phyloP scores from a whole-genome alignment of 2,329 filamentous ascomycete species.

The Colletotrichum tanaceti region DNA sequence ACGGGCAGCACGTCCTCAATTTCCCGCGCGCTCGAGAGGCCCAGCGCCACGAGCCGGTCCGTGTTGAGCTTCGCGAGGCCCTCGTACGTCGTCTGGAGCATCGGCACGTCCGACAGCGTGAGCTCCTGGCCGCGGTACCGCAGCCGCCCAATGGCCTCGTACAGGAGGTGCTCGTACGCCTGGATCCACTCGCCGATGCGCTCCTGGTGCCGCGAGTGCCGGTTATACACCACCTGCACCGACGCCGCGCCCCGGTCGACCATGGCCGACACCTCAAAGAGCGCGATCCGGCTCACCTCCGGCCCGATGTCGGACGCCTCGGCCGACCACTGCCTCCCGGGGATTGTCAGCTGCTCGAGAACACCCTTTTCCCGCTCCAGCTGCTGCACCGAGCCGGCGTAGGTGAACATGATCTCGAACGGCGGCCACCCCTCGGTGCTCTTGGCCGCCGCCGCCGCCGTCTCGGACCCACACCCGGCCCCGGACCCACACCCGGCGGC shows the following conservation, averaged over 20 bases:
- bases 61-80: conserved; percentile 58
- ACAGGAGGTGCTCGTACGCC: conserved; percentile 58
- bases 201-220: conserved; percentile 54
- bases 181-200: conserved; percentile 60
- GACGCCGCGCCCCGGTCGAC: conserved; percentile 59
- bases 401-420: conserved; percentile 70
- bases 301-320: conserved; percentile 58
- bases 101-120: conserved; percentile 62
- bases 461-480: too few relatives aligned
- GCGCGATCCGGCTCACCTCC: conserved; percentile 59
- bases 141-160: conserved; percentile 57
- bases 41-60: conserved; percentile 54
- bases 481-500: too few relatives aligned
- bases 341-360: conserved; percentile 59
- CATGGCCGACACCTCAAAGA: conserved; percentile 63
- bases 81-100: conserved; percentile 60
- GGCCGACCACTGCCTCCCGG: conserved; percentile 53
- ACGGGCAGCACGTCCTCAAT: conserved; percentile 63
- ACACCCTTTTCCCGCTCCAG: conserved; percentile 61
- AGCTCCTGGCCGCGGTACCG: conserved; percentile 58
- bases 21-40: conserved; percentile 56
- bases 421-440: conserved; percentile 57
- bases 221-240: conserved; percentile 60
- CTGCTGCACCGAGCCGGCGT: conserved; percentile 62
- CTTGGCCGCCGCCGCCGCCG: conserved; percentile 46